Evolutionary conservation across 805 yeast genomes (phyloP).

Genomic region (Torulaspora indica): DNA sequence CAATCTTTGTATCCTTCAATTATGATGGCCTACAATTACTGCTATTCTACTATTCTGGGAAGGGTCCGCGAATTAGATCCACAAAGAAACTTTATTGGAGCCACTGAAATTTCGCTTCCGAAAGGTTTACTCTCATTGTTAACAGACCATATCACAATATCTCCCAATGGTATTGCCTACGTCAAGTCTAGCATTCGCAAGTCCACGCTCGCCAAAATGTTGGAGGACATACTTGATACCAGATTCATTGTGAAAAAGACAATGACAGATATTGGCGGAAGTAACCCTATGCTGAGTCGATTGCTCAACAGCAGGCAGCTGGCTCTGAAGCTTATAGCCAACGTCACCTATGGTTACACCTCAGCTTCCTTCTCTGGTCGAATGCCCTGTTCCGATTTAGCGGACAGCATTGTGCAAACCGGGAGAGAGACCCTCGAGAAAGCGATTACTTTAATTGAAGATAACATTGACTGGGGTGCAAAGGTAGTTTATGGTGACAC

Average conservation of each 20-base stretch:
- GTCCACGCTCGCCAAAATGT: slow-evolving; percentile 76
- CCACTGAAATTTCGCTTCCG: slow-evolving; percentile 45
- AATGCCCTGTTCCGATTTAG: slow-evolving; percentile 94
- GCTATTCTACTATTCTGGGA: slow-evolving; percentile 71
- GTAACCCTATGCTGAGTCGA: slow-evolving; percentile 46
- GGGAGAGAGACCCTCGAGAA: slow-evolving; percentile 79
- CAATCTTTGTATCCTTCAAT: slow-evolving; percentile 92
- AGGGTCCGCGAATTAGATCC: slow-evolving; percentile 49
- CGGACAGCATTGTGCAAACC: slow-evolving; percentile 89
- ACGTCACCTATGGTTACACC: slow-evolving; percentile 93
- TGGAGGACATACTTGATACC: slow-evolving; percentile 74
- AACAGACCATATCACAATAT: slow-evolving; percentile 51
- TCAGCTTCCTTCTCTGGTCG: slow-evolving; percentile 94
- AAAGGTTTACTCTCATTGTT: slow-evolving; percentile 53
- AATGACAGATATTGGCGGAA: slow-evolving; percentile 43
- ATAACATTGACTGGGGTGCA: slow-evolving; percentile 64
- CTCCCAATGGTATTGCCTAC: slow-evolving; percentile 87
- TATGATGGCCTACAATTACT: slow-evolving; percentile 85
- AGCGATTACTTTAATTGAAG: slow-evolving; percentile 66
- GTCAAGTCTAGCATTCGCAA: slow-evolving; percentile 60
- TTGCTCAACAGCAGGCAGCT: slow-evolving; percentile 72
- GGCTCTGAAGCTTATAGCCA: slow-evolving; percentile 85
- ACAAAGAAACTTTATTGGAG: slow-evolving; percentile 49
- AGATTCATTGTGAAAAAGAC: slow-evolving; percentile 74
- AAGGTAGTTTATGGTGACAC: slow-evolving; percentile 96